Evolutionary conservation across 2,329 filamentous ascomycete genomes (phyloP), one percentile per base, ranked within the genome.

Genomic region (Simplicillium aogashimaense): DNA sequence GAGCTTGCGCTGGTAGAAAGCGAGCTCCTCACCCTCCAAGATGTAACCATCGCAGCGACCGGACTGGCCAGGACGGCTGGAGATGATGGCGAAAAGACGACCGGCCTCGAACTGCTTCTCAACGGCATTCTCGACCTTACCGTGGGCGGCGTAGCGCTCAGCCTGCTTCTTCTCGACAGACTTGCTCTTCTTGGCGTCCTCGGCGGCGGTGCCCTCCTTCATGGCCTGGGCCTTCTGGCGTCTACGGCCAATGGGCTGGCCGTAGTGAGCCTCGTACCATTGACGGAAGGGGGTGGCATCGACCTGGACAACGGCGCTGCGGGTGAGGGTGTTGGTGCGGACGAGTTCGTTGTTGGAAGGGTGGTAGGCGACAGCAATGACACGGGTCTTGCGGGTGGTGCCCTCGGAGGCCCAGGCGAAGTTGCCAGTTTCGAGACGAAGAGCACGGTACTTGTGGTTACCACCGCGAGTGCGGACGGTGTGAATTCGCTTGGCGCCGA

Each of bases 251-350:
- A 98, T 66, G 59, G 76, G 59, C 70, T 86, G 78, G 65, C 92
- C 92, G 80, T 98, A 98, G 84, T 98, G 92, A 57, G 92, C 87
- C 82, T 98, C 92, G 75, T 94, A 98, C 92, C 92, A 98, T 76
- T 97, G 90, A 69, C 92, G 81, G 86, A 98, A 98, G 56, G 92
- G 92, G 51, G 92, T 87, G 60, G 94, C 92, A 71, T 98, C 92
- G 72, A 98, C 76, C 79, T 98, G 92, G 68, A 98, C 86, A 63
- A 98, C 86, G 74, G 92, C 92, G 65, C 87, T 87, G 76, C 89
- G 94, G 79, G 92, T 98, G 68, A 98, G 81, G 76, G 92, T 97
- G 84, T 98, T 98, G 72, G 92, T 98, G 66, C 92, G 92, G 78
- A 98, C 89, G 59, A 98, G 81, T 77, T 98, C 92, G 87, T 98